These are phyloP conservation scores for Fraxinus sp. DNA, from an alignment of 305 asterid species.

Conservation along the genomic window DNA sequence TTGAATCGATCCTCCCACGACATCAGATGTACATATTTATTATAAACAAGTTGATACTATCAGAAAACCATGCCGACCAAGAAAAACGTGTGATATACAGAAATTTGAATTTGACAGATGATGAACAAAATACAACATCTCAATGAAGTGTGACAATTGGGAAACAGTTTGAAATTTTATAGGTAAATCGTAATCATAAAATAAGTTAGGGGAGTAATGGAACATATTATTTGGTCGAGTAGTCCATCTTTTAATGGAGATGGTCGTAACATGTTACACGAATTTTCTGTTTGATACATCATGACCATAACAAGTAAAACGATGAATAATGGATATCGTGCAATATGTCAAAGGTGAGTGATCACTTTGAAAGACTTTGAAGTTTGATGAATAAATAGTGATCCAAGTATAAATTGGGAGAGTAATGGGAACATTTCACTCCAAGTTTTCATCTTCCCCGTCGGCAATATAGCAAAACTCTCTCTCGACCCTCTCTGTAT, in stretches of 20 bases:
- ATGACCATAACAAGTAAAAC: not conserved
- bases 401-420: not conserved
- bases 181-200: not conserved
- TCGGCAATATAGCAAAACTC: not conserved
- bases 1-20: not conserved
- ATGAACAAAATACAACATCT: not conserved
- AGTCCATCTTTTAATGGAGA: not conserved
- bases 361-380: not conserved
- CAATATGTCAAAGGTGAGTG: not conserved
- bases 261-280: not conserved
- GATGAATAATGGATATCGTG: not conserved
- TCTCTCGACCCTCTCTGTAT: not conserved
- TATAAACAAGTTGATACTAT: not conserved
- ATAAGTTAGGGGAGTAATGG: not conserved
- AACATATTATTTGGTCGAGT: not conserved
- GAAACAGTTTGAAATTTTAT: not conserved
- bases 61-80: not conserved
- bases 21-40: not conserved
- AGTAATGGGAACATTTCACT: not conserved
- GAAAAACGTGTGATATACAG: not conserved
- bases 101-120: not conserved
- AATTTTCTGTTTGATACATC: not conserved
- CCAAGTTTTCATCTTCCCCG: not conserved
- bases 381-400: not conserved
- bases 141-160: not conserved